These are phyloP conservation scores for Solanum appendiculatum DNA, from an alignment of 257 asterid species.

Conservation along the genomic window DNA sequence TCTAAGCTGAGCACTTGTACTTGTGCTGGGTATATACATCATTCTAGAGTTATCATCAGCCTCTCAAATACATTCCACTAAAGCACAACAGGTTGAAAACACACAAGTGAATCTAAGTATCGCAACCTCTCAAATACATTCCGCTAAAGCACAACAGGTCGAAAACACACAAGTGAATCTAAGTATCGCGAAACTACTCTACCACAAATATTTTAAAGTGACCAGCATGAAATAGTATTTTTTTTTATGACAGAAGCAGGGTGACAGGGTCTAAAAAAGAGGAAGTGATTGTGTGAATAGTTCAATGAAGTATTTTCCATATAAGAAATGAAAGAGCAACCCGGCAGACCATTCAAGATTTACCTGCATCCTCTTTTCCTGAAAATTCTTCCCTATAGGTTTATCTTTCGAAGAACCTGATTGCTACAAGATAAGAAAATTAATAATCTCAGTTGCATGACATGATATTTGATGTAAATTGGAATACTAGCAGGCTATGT, in stretches of 20 bases:
- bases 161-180: background rate
- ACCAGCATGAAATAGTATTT: background rate
- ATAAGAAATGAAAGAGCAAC: background rate
- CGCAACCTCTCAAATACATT: background rate
- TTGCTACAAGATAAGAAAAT: slow-evolving; percentile 35
- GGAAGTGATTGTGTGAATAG: background rate
- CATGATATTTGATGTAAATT: background rate
- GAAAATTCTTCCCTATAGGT: slow-evolving; percentile 32
- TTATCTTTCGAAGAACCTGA: slow-evolving; percentile 69
- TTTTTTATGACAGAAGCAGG: background rate
- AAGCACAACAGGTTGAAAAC: background rate
- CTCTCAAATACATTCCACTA: background rate
- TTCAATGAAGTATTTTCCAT: background rate
- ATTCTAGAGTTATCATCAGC: background rate
- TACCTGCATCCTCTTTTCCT: slow-evolving; percentile 55
- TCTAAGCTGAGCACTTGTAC: background rate
- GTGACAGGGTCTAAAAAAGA: background rate
- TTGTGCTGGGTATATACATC: background rate
- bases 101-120: background rate
- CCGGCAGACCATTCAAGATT: background rate
- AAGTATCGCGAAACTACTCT: background rate
- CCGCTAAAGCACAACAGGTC: background rate
- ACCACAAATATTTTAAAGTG: background rate
- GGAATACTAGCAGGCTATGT: background rate
- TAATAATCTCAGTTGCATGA: background rate